A percentile compares a stretch with the other conserved stretches of the same genome.
These are phyloP conservation scores for Dictyostelium purpureum DNA, from an alignment of 78 protist genomes.

Conservation along the genomic window DNA sequence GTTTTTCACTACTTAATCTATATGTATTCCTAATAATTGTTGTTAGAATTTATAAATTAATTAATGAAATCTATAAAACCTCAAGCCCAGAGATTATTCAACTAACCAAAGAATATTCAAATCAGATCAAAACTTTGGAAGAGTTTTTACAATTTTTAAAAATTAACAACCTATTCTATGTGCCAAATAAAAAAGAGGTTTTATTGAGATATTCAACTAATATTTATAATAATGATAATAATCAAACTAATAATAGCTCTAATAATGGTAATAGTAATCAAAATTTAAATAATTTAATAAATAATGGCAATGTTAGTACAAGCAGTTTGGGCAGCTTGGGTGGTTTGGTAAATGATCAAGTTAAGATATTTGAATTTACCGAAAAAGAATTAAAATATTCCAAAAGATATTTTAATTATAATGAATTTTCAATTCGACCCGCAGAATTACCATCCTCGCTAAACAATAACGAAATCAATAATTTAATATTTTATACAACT, in stretches of 20 bases:
- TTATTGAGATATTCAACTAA: background rate
- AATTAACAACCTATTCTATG: background rate
- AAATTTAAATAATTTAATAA: background rate
- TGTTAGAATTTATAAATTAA: background rate
- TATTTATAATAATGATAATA: background rate
- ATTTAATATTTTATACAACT: background rate
- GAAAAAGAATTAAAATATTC: slow-evolving; percentile 18
- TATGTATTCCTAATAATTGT: background rate
- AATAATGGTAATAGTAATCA: background rate
- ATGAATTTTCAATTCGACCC: background rate
- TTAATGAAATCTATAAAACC: background rate
- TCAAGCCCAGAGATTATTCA: background rate
- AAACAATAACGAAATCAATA: background rate
- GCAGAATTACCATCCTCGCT: background rate
- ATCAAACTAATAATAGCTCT: background rate
- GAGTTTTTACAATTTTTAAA: background rate
- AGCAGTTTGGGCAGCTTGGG: no score
- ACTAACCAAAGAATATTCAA: background rate
- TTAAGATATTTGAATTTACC: slow-evolving; percentile 2
- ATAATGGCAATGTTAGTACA: background rate
- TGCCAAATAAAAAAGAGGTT: background rate
- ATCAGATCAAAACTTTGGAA: background rate
- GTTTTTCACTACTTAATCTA: background rate
- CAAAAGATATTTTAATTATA: background rate
- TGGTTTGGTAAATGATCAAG: background rate